Percentiles rank a stretch among this genome's conserved stretches.
Evolutionary conservation across 1,284 basidiomycete species (phyloP).

Genomic region (Papiliotrema fonsecae): DNA sequence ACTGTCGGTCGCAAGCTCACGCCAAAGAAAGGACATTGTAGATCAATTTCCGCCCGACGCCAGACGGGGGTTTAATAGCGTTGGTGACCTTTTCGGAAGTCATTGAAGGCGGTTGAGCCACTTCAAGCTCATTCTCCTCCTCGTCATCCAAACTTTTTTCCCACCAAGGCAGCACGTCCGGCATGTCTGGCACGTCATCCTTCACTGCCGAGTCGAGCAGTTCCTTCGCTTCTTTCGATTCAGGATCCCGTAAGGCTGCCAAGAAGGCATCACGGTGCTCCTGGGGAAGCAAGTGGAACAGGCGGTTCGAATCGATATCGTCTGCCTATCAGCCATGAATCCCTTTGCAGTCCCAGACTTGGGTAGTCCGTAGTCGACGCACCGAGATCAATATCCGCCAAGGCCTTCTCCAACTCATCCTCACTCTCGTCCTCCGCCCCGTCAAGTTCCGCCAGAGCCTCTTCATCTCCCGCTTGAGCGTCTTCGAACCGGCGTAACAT

Average conservation of each 20-base stretch:
- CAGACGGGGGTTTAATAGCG: conserved; percentile 15
- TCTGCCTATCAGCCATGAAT: conserved; percentile 21
- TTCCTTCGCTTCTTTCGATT: conserved; percentile 29
- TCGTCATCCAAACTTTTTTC: conserved; percentile 9
- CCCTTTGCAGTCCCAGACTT: not conserved
- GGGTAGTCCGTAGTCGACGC: conserved; percentile 8
- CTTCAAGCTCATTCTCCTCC: conserved; percentile 7
- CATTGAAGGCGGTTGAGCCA: conserved; percentile 9
- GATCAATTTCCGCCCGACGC: conserved; percentile 29
- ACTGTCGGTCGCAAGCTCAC: conserved; percentile 21
- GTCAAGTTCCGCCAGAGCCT: conserved; percentile 17
- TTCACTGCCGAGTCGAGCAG: conserved; percentile 26
- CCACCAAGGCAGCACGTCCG: conserved; percentile 32
- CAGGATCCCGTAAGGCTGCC: conserved; percentile 33
- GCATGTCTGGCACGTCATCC: conserved; percentile 2
- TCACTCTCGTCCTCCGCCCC: conserved; percentile 26
- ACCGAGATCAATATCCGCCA: conserved; percentile 41
- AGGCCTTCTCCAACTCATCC: conserved; percentile 24
- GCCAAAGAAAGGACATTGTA: conserved; percentile 42
- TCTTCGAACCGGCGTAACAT: conserved; percentile 45
- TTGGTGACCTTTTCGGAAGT: conserved; percentile 6
- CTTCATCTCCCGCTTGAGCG: conserved; percentile 26
- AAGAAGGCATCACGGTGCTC: conserved; percentile 42
- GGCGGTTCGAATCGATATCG: conserved; percentile 38
- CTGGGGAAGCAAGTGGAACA: conserved; percentile 41